phyloP scores from a whole-genome alignment of 495 filamentous ascomycete species.

The Aspergillus hancockii region DNA sequence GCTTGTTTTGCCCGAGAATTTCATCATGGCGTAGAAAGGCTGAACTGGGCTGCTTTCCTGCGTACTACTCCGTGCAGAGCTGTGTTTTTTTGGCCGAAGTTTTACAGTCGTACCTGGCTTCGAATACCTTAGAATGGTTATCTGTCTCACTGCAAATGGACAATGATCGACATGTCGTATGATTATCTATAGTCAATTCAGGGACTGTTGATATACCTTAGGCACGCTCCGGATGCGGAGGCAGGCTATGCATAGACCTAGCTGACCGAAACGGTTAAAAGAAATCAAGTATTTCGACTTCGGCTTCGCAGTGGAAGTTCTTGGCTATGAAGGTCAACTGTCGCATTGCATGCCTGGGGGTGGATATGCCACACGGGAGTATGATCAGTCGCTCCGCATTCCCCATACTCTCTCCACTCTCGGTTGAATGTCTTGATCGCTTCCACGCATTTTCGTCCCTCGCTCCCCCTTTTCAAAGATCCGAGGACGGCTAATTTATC shows the following conservation, averaged over 20 bases:
- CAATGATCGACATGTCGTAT: neutral
- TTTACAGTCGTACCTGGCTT: neutral
- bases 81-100: neutral
- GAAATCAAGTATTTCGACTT: neutral
- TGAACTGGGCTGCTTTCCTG: too few relatives aligned
- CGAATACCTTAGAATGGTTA: neutral
- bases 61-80: neutral
- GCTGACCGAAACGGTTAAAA: neutral
- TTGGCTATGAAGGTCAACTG: neutral
- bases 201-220: neutral
- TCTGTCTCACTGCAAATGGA: neutral
- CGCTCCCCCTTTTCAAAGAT: neutral
- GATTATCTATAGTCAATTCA: neutral
- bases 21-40: too few relatives aligned
- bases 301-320: neutral
- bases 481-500: neutral
- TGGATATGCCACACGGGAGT: neutral
- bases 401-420: slow-evolving; percentile 4
- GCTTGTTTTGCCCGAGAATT: neutral
- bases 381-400: neutral
- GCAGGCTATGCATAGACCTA: neutral
- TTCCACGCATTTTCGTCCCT: neutral
- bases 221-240: neutral
- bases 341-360: neutral
- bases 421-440: neutral